These are phyloP conservation scores for Veloboletus limbatus DNA, from an alignment of 1,284 basidiomycete species.

Conservation along the genomic window DNA sequence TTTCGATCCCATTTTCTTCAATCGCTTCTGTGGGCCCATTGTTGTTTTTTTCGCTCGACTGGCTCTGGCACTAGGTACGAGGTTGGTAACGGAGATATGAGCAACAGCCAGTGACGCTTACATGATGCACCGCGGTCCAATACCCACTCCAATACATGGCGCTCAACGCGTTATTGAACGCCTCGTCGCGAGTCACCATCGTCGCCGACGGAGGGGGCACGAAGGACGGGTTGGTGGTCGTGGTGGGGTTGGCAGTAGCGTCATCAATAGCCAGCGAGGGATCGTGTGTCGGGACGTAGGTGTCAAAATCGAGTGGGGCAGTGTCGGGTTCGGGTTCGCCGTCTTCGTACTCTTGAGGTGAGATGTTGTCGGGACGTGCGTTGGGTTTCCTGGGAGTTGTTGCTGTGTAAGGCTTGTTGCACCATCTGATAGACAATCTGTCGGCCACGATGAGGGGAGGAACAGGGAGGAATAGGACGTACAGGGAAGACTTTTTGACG, in stretches of 20 bases:
- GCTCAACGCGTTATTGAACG: conserved; percentile 65
- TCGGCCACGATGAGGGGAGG: not conserved
- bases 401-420: conserved; percentile 57
- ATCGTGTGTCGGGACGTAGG: conserved; percentile 66
- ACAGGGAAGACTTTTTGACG: conserved; percentile 69
- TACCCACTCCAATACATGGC: conserved; percentile 84
- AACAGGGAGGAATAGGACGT: conserved; percentile 28
- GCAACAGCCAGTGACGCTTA: conserved; percentile 30
- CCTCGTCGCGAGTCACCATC: conserved; percentile 63
- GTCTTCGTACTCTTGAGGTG: conserved; percentile 3
- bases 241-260: conserved; percentile 16
- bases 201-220: conserved; percentile 34
- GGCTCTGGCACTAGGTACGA: conserved; percentile 24
- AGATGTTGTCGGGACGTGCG: not conserved
- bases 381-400: conserved; percentile 12
- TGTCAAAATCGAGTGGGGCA: conserved; percentile 62
- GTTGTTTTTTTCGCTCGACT: conserved; percentile 4
- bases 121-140: conserved; percentile 80
- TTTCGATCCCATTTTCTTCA: conserved; percentile 29
- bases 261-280: conserved; percentile 41
- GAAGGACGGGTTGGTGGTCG: conserved; percentile 17
- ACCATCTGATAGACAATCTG: conserved; percentile 53
- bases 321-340: conserved; percentile 41
- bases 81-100: not conserved
- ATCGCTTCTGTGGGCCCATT: conserved; percentile 16